phyloP scores from a whole-genome alignment of 108 stramenopile genomes.

The Cyclotella kingstonii region DNA sequence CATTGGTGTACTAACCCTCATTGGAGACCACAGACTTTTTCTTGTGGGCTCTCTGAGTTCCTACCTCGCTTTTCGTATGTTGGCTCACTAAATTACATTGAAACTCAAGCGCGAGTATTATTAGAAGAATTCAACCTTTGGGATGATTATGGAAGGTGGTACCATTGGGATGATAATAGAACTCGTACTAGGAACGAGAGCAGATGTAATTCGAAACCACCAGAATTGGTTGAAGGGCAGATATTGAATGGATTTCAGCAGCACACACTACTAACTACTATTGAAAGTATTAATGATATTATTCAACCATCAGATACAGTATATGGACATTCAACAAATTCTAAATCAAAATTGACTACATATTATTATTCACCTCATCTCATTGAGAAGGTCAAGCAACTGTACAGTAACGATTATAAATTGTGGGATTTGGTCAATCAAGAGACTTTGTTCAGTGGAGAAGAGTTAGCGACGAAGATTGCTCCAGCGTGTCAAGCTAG shows the following conservation, averaged over 20 bases:
- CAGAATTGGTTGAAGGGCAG: constrained; percentile 2
- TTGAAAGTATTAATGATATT: background rate
- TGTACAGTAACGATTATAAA: constrained; percentile 14
- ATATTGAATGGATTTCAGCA: constrained; percentile 27
- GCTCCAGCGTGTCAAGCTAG: constrained; percentile 6
- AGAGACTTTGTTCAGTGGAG: constrained; percentile 7
- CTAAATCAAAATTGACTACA: constrained; percentile 5
- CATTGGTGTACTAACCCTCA: constrained; percentile 49
- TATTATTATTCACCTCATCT: constrained; percentile 12
- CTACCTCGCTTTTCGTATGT: constrained; percentile 45
- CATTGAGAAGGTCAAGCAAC: constrained; percentile 9
- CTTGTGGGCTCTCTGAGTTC: constrained; percentile 38
- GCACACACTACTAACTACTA: background rate
- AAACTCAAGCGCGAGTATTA: constrained; percentile 28
- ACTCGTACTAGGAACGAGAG: background rate
- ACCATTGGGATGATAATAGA: constrained; percentile 15
- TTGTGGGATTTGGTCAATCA: constrained; percentile 21
- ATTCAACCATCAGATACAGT: constrained; percentile 7
- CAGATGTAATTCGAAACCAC: background rate
- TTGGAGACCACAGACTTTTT: constrained; percentile 47
- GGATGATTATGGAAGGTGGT: constrained; percentile 36
- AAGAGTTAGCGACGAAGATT: constrained; percentile 11
- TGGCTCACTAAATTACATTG: constrained; percentile 39
- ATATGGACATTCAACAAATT: constrained; percentile 20
- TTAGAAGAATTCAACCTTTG: constrained; percentile 43